Evolutionary conservation across 2,329 filamentous ascomycete genomes (phyloP).

Genomic region (Trichoderma lentiforme): DNA sequence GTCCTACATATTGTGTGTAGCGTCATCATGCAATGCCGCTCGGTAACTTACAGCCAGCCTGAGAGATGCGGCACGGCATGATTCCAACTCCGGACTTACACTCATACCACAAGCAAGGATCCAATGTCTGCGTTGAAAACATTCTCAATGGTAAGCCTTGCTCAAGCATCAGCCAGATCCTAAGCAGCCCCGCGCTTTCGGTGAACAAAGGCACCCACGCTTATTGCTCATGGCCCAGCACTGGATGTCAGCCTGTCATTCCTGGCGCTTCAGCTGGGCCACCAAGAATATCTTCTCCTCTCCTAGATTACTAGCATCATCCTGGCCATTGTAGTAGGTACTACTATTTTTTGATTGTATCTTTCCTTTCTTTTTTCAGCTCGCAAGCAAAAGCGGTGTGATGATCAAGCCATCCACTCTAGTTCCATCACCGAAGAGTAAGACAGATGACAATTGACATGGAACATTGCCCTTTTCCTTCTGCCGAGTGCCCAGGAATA

Average conservation of each 20-base stretch:
- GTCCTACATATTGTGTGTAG: not conserved
- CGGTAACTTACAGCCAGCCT: not conserved
- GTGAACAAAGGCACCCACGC: not conserved
- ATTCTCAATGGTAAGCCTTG: not conserved
- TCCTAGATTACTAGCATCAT: not conserved
- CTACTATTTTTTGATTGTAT: not conserved
- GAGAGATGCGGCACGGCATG: conserved; percentile 4
- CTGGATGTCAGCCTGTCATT: conserved; percentile 1
- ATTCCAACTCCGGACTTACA: not conserved
- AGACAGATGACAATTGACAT: not conserved
- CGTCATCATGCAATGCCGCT: not conserved
- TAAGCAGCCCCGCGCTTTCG: not conserved
- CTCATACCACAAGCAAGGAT: not conserved
- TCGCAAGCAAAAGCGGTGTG: conserved; percentile 11
- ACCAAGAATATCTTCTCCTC: not conserved
- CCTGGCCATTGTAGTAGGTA: not conserved
- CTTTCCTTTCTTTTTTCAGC: not conserved
- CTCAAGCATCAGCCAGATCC: not conserved
- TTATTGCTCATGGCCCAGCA: not conserved
- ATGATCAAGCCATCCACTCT: not conserved
- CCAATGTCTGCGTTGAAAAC: not conserved
- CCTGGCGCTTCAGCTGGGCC: conserved; percentile 2
- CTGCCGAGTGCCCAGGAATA: not conserved
- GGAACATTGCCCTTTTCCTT: not conserved
- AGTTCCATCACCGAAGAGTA: not conserved